phyloP scores from a whole-genome alignment of 371 early-diverging fungal species.

The Lichtheimia ornata region DNA sequence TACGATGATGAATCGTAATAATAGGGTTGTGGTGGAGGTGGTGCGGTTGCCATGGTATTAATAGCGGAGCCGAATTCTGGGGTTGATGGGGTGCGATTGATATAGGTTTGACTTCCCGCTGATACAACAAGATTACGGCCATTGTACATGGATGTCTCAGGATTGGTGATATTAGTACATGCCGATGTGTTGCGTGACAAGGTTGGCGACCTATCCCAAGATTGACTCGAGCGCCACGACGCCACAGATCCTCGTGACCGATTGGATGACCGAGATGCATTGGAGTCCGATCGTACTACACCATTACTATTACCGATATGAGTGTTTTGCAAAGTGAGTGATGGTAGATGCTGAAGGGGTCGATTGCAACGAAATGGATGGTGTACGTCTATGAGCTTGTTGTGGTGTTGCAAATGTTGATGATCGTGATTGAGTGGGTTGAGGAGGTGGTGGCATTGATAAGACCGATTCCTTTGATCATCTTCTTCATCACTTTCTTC shows the following conservation, averaged over 20 bases:
- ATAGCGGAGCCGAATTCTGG: conserved; percentile 22
- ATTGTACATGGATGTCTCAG: conserved; percentile 7
- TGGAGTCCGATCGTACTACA: conserved; percentile 34
- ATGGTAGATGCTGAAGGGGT: conserved; percentile 15
- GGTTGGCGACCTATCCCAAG: conserved; percentile 19
- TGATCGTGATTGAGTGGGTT: conserved; percentile 1
- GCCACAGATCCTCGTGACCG: conserved; percentile 28
- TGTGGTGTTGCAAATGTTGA: background rate
- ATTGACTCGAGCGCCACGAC: conserved; percentile 34
- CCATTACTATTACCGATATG: conserved; percentile 7
- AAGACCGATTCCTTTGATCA: conserved; percentile 4
- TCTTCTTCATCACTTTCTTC: conserved; percentile 16
- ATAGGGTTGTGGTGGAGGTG: too few species aligned
- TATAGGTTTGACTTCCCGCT: conserved; percentile 12
- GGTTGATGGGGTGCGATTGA: conserved; percentile 33
- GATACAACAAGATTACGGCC: conserved; percentile 1
- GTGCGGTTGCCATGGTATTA: too few species aligned
- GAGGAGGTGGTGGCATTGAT: conserved; percentile 5
- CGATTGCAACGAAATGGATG: conserved; percentile 5
- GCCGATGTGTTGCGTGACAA: conserved; percentile 25
- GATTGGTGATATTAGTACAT: conserved; percentile 10
- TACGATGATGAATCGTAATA: too few species aligned
- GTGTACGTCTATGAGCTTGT: conserved; percentile 9
- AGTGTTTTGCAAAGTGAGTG: conserved; percentile 11
- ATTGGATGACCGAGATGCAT: conserved; percentile 29